These are phyloP conservation scores for Pseudotulostoma volvatum DNA, from an alignment of 495 filamentous ascomycete genomes.

Conservation along the genomic window DNA sequence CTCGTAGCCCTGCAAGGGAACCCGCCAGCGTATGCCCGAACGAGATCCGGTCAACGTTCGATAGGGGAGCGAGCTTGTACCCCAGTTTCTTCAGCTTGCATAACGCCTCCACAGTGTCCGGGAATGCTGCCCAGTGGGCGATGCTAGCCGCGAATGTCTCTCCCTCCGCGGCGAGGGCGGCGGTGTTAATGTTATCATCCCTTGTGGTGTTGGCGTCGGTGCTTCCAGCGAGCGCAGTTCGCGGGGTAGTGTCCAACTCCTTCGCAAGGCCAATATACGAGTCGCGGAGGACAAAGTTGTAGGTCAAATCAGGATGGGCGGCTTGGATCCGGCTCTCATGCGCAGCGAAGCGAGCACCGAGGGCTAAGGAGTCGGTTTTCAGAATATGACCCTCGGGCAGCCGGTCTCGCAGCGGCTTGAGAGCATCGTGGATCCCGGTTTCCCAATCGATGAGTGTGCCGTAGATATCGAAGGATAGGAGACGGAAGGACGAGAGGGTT, in stretches of 20 bases:
- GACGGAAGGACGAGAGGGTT: slow-evolving; percentile 7
- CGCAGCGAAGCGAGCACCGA: slow-evolving; percentile 17
- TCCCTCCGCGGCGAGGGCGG: slow-evolving; percentile 12
- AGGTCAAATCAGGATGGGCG: slow-evolving; percentile 35
- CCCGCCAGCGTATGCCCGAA: slow-evolving; percentile 38
- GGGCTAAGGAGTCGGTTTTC: slow-evolving; percentile 15
- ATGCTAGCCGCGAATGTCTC: slow-evolving; percentile 36
- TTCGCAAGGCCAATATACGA: slow-evolving; percentile 31
- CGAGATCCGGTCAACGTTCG: slow-evolving; percentile 51
- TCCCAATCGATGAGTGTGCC: slow-evolving; percentile 75
- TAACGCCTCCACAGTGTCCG: slow-evolving; percentile 46
- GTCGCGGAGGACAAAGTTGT: slow-evolving; percentile 37
- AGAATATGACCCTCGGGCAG: slow-evolving; percentile 26
- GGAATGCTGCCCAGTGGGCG: slow-evolving; percentile 45
- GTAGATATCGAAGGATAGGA: slow-evolving; percentile 67
- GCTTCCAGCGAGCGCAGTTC: too few relatives aligned
- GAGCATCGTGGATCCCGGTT: slow-evolving; percentile 21
- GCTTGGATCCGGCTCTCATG: slow-evolving; percentile 30
- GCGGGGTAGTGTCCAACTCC: slow-evolving; percentile 19
- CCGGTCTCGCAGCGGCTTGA: slow-evolving; percentile 20
- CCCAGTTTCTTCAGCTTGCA: slow-evolving; percentile 30
- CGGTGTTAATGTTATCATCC: too few relatives aligned
- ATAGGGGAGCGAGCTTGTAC: slow-evolving; percentile 56
- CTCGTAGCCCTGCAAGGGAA: slow-evolving; percentile 26
- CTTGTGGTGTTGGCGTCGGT: too few relatives aligned